Base-by-base conservation (phyloP, 305 asterid species). In the Plantago coronopus region DNA sequence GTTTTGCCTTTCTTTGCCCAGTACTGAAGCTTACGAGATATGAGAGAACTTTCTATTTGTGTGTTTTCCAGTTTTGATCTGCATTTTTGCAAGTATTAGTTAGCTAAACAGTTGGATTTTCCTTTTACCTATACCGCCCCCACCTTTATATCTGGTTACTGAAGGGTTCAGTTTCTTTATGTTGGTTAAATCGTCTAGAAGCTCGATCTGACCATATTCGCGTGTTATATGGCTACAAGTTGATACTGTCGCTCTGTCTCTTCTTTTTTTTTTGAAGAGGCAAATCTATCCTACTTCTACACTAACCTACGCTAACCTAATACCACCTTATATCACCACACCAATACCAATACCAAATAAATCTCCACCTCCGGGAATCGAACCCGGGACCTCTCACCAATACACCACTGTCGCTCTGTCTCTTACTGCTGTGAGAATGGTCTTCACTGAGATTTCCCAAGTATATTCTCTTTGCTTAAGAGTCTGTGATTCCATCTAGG, bases 21-120 rank as follows among this genome's bases (percentile, higher is more conserved):
- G 89, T 81, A 64, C 68, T 70, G 73, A 73, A 69, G 76, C 72
- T 64, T 66, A 69, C 71, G 63, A 74, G 68, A 25, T 42, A 38
- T n/a, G 54, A 51, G 54, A 55, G 79, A 61, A 63, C 72, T 62
- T 61, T 31, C 47, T 6, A 2, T 65, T 63, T 49, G 56, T 69
- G 61, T 58, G 43, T 68, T 69, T 69, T 81, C 53, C 73, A 72
- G 80, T 61, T 42, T 63, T 71, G 69, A 62, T 74, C 75, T 63
- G 62, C 69, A 48, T 57, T 54, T 61, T 57, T 71, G 73, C 78
- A 61, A 56, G 69, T 63, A n/a, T 62, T 69, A 64, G 69, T 67
- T 73, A 66, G 50, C 64, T 65, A 37, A 53, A 23, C 47, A 48
- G 49, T 70, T 63, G 42, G 59, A 65, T 63, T 72, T 64, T 54